phyloP scores from a whole-genome alignment of 495 filamentous ascomycete genomes.

The Elaphomyces granulatus region DNA sequence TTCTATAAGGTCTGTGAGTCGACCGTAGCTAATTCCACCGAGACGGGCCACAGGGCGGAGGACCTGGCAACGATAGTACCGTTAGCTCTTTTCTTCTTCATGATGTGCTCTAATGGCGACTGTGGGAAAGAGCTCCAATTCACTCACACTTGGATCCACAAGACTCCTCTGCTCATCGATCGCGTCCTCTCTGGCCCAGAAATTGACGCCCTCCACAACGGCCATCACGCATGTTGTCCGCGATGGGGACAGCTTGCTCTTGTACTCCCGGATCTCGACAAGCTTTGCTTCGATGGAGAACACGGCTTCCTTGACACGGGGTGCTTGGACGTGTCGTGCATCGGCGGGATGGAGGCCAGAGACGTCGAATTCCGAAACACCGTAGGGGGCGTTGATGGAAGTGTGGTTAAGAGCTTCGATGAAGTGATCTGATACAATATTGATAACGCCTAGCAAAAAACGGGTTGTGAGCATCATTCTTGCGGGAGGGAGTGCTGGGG shows the following conservation, averaged over 20 bases:
- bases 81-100: no score
- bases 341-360: slow-evolving; percentile 62
- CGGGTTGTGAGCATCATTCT: neutral
- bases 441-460: slow-evolving; percentile 52
- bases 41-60: slow-evolving; percentile 63
- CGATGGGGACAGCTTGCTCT: slow-evolving; percentile 50
- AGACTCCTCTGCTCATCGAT: slow-evolving; percentile 59
- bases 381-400: slow-evolving; percentile 64
- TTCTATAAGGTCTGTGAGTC: slow-evolving; percentile 59
- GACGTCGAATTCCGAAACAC: slow-evolving; percentile 66
- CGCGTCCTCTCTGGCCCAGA: slow-evolving; percentile 85
- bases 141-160: slow-evolving; percentile 42
- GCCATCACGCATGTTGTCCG: slow-evolving; percentile 56
- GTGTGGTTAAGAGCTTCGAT: slow-evolving; percentile 78
- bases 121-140: no score
- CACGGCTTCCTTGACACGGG: slow-evolving; percentile 69
- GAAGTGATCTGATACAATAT: slow-evolving; percentile 73
- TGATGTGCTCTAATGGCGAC: no score
- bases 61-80: no score
- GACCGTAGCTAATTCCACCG: slow-evolving; percentile 73
- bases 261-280: slow-evolving; percentile 58
- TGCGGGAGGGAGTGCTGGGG: no score
- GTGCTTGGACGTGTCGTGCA: slow-evolving; percentile 43
- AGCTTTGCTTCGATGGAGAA: slow-evolving; percentile 72
- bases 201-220: slow-evolving; percentile 71